Evolutionary conservation across 768 basidiomycete genomes (phyloP).

Genomic region (Panaeolus cyanescens): DNA sequence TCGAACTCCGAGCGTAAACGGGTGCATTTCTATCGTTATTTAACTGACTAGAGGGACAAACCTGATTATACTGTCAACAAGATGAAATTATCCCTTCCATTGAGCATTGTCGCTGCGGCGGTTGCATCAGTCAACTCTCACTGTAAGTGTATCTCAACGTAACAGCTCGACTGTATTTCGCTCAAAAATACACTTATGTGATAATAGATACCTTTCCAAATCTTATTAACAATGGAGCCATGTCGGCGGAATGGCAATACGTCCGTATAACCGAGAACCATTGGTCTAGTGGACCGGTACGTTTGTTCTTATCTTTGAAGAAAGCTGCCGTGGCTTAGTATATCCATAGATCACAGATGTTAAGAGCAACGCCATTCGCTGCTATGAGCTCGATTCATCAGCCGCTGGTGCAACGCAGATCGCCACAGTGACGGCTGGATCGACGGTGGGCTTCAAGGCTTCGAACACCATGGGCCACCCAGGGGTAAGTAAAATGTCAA

Average conservation of each 20-base stretch:
- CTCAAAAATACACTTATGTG: too few species aligned
- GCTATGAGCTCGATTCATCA: constrained; percentile 33
- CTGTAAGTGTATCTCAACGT: neutral
- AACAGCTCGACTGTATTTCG: too few species aligned
- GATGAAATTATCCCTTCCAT: neutral
- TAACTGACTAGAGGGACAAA: neutral
- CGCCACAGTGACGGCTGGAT: constrained; percentile 32
- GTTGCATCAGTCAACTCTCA: neutral
- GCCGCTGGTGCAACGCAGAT: constrained; percentile 26
- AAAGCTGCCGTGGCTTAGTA: neutral
- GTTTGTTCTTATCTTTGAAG: neutral
- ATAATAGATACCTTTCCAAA: constrained; percentile 31
- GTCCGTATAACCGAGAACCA: constrained; percentile 36
- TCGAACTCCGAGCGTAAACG: neutral
- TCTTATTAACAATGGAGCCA: constrained; percentile 26
- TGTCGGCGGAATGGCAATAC: constrained; percentile 33
- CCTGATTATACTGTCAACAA: neutral
- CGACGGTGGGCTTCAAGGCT: constrained; percentile 32
- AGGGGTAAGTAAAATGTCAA: constrained; percentile 18
- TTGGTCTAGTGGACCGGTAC: constrained; percentile 31
- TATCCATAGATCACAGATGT: constrained; percentile 33
- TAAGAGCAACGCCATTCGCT: constrained; percentile 34
- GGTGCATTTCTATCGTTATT: neutral
- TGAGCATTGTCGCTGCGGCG: neutral
- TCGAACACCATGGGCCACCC: constrained; percentile 36